Base-by-base conservation (phyloP, 1,139 yeast species). In the Debaryomyces sp. region DNA sequence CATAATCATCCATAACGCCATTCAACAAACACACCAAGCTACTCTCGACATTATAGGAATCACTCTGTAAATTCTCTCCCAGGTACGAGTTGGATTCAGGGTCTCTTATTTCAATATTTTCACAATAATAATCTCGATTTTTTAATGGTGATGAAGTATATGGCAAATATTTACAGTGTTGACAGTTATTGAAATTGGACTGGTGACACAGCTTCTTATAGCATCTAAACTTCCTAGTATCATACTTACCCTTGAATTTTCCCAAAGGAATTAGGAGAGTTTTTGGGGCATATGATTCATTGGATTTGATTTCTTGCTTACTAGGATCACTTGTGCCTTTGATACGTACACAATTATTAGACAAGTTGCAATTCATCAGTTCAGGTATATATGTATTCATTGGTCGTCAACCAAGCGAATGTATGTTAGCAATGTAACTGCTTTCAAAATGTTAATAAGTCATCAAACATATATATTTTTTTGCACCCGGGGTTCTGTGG, bases 71-170 rank as follows among this genome's bases (percentile, higher is more conserved):
- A 12, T 15, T 37, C 38, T 22, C n/a, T n/a, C n/a, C n/a, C n/a
- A n/a, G 30, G 6, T 27, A 27, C n/a, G 30, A 27, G 30, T 27
- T 27, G 13, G n/a, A 5, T 5, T 12, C 13, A 10, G 26, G 41
- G 7, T 32, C 36, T 21, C 23, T 27, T 24, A 38, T 44, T 29
- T 41, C 43, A 22, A 41, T 41, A 30, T 41, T 41, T 30, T 41
- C 43, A 32, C 43, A 41, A 15, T 41, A 40, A 39, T 38, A 46
- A 13, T 24, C 36, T 23, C 41, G 36, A 5, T 44, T 43, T 37
- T 59, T 50, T 43, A 66, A 55, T 5, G 68, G 65, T 27, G 67
- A 63, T 13, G 62, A 51, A 27, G 63, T 55, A 48, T 63, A 60
- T 1, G 71, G 67, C 10, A 63, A 43, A 48, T 55, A 43, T 24